phyloP scores from a whole-genome alignment of 1,139 yeast species.

The Diutina sp. region DNA sequence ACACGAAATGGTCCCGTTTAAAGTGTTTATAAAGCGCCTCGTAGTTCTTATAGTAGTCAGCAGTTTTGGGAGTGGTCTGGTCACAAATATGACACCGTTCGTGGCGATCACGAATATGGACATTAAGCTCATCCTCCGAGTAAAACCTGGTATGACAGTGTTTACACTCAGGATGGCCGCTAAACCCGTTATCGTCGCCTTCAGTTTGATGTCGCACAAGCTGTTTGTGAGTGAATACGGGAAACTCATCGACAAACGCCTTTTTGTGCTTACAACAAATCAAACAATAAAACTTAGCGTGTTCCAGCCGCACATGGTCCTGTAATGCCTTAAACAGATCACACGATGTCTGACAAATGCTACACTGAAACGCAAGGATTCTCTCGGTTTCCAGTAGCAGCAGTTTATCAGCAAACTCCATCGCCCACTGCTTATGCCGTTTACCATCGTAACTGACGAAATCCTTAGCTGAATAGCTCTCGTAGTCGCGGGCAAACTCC shows the following conservation, averaged over 20 bases:
- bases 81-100: slow-evolving; percentile 90
- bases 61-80: slow-evolving; percentile 45
- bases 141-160: slow-evolving; percentile 73
- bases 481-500: slow-evolving; percentile 20
- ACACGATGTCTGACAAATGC: slow-evolving; percentile 32
- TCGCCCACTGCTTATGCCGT: slow-evolving; percentile 29
- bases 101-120: slow-evolving; percentile 75
- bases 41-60: slow-evolving; percentile 72
- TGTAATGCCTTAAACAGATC: slow-evolving; percentile 42
- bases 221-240: slow-evolving; percentile 46
- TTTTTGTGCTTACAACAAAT: slow-evolving; percentile 67
- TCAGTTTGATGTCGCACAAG: slow-evolving; percentile 56
- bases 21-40: slow-evolving; percentile 68
- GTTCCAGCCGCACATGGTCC: slow-evolving; percentile 53
- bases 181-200: slow-evolving; percentile 65
- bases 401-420: slow-evolving; percentile 38
- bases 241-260: slow-evolving; percentile 64
- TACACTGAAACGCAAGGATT: slow-evolving; percentile 48
- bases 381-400: slow-evolving; percentile 19
- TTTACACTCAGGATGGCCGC: slow-evolving; percentile 83
- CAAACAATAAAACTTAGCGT: slow-evolving; percentile 54
- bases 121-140: slow-evolving; percentile 75
- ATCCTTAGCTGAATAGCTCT: slow-evolving; percentile 21
- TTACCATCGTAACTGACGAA: slow-evolving; percentile 19
- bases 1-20: slow-evolving; percentile 56